Evolutionary conservation across 2,329 filamentous ascomycete genomes (phyloP).

Genomic region (Talaromyces islandicus): DNA sequence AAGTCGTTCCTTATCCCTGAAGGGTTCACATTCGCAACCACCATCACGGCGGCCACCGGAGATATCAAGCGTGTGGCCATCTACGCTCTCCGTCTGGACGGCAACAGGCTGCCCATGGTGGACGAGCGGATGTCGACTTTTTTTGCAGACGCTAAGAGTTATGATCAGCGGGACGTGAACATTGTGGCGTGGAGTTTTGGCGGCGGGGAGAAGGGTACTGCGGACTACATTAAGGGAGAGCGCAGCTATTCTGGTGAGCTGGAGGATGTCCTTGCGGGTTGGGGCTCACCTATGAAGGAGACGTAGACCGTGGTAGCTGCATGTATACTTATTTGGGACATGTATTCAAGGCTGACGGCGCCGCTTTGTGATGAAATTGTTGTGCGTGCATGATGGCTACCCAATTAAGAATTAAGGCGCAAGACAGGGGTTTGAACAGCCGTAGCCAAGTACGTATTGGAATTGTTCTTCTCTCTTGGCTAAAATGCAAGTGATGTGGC

Average conservation of each 20-base stretch:
- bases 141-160: background rate
- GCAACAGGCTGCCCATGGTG: background rate
- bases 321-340: background rate
- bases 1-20: background rate
- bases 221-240: conserved; percentile 9
- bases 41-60: background rate
- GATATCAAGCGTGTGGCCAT: conserved; percentile 6
- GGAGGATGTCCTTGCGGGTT: conserved; percentile 1
- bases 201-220: background rate
- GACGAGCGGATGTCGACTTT: conserved; percentile 3
- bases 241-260: conserved; percentile 8
- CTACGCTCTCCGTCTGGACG: conserved; percentile 7
- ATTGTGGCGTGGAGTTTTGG: conserved; percentile 10
- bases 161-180: conserved; percentile 4
- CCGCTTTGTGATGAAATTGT: background rate
- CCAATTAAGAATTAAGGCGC: background rate
- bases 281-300: conserved; percentile 2
- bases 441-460: no score
- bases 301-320: no score
- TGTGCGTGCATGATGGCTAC: background rate
- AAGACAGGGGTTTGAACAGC: no score
- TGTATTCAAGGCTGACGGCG: background rate
- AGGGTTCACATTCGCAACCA: conserved; percentile 7
- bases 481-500: no score
- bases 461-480: no score